Conservation (phyloP, 331 rosid genomes). For the Arachis monticola region DNA sequence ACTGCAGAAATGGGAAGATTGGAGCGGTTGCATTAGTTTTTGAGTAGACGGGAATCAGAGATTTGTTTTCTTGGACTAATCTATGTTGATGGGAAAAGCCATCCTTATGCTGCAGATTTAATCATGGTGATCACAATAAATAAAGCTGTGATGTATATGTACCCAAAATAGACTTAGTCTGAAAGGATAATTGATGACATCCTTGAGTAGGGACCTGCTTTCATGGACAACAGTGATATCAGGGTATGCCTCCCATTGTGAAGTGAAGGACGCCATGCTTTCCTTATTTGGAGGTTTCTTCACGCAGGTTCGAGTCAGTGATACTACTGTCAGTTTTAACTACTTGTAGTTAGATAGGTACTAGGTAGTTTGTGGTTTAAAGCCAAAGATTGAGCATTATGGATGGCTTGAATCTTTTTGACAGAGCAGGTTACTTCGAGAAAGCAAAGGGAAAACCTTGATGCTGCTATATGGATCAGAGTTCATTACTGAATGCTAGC, state of each 20-base stretch:
- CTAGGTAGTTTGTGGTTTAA: no score
- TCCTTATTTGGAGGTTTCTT: slow-evolving; percentile 29
- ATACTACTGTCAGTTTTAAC: slow-evolving; percentile 31
- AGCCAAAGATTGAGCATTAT: neutral
- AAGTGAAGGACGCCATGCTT: slow-evolving; percentile 32
- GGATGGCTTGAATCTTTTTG: slow-evolving; percentile 32
- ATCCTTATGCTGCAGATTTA: neutral
- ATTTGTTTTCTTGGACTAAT: slow-evolving; percentile 37
- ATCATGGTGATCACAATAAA: slow-evolving; percentile 24
- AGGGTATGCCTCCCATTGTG: slow-evolving; percentile 29
- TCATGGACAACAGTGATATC: slow-evolving; percentile 46
- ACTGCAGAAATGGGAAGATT: slow-evolving; percentile 36
- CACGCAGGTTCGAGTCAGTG: slow-evolving; percentile 22
- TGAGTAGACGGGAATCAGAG: slow-evolving; percentile 34
- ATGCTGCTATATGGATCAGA: slow-evolving; percentile 33
- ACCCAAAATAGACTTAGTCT: slow-evolving; percentile 36
- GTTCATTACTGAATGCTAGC: slow-evolving; percentile 40
- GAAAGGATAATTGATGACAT: slow-evolving; percentile 29
- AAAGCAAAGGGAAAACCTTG: slow-evolving; percentile 35
- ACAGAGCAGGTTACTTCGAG: slow-evolving; percentile 37
- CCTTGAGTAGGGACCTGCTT: slow-evolving; percentile 35
- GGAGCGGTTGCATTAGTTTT: slow-evolving; percentile 24
- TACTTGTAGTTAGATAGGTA: slow-evolving; percentile 16
- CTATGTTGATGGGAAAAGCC: slow-evolving; percentile 3
- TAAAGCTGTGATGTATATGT: slow-evolving; percentile 40